Evolutionary conservation across 106 monocot genomes (phyloP).

Genomic region (Dendrobium nobile): DNA sequence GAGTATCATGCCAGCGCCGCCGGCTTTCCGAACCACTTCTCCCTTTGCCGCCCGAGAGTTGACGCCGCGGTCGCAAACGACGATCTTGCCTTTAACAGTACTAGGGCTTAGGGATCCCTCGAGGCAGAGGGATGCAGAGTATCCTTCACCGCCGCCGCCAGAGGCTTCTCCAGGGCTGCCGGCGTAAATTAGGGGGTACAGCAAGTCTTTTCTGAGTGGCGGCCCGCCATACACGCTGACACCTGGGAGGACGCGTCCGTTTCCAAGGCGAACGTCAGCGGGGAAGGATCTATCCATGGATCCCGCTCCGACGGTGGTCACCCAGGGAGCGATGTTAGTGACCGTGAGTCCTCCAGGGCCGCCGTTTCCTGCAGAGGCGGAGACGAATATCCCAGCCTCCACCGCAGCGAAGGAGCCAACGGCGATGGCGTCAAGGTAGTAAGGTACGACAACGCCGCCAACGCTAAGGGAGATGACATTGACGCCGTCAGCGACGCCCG

Average conservation of each 20-base stretch:
- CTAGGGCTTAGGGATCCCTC: slow-evolving; percentile 64
- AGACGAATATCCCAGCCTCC: slow-evolving; percentile 73
- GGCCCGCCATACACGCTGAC: slow-evolving; percentile 76
- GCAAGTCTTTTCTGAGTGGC: slow-evolving; percentile 19
- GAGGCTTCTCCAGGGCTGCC: slow-evolving; percentile 14
- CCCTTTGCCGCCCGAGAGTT: slow-evolving; percentile 75
- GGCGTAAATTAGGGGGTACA: slow-evolving; percentile 60
- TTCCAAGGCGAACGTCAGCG: slow-evolving; percentile 56
- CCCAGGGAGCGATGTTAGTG: slow-evolving; percentile 88
- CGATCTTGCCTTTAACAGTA: slow-evolving; percentile 40
- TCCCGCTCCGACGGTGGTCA: slow-evolving; percentile 87
- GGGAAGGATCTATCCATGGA: slow-evolving; percentile 94
- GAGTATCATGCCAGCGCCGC: slow-evolving; percentile 70
- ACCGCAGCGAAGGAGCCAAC: slow-evolving; percentile 71
- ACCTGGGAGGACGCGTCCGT: slow-evolving; percentile 47
- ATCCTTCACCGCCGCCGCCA: slow-evolving; percentile 47
- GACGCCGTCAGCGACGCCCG: slow-evolving; percentile 69
- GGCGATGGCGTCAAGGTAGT: slow-evolving; percentile 84
- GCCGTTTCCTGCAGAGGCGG: slow-evolving; percentile 85
- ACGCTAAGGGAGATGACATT: slow-evolving; percentile 76
- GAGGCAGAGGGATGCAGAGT: slow-evolving; percentile 74
- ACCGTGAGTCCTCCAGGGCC: slow-evolving; percentile 79
- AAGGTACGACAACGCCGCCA: slow-evolving; percentile 81
- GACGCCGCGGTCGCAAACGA: slow-evolving; percentile 76
- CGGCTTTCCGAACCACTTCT: slow-evolving; percentile 63